A percentile compares a stretch with the other conserved stretches of the same genome.
Conservation (phyloP, 2,329 filamentous ascomycete species). For the Fonsecaea nubica region DNA sequence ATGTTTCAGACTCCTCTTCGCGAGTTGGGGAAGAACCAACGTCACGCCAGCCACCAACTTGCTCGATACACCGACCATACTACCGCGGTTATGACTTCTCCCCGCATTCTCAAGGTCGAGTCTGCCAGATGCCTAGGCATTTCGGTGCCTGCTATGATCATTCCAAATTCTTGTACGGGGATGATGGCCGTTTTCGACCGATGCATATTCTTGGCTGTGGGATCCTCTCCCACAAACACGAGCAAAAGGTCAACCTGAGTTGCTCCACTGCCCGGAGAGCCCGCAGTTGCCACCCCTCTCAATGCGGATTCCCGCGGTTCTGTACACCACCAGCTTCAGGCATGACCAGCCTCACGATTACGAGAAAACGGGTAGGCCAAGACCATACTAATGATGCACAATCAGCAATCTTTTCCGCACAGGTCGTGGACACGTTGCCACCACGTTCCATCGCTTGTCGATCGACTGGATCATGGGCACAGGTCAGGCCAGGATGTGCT, state of each 20-base stretch:
- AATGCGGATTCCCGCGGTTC: not conserved
- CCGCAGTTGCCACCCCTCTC: slow-evolving; percentile 11
- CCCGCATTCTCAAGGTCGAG: not conserved
- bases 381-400: slow-evolving; percentile 19
- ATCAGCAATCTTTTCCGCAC: slow-evolving; percentile 11
- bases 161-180: not conserved
- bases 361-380: slow-evolving; percentile 12
- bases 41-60: not conserved
- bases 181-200: slow-evolving; percentile 9
- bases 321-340: not conserved
- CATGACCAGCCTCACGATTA: slow-evolving; percentile 7
- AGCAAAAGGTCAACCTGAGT: slow-evolving; percentile 17
- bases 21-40: not conserved
- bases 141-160: not conserved
- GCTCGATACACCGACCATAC: not conserved
- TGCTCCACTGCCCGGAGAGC: slow-evolving; percentile 5
- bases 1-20: not conserved
- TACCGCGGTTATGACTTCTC: not conserved
- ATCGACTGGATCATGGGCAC: not conserved
- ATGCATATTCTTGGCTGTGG: slow-evolving; percentile 7
- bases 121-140: not conserved
- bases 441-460: slow-evolving; percentile 16
- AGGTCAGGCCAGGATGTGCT: slow-evolving; percentile 3
- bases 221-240: slow-evolving; percentile 2
- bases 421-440: slow-evolving; percentile 14